Evolutionary conservation across 768 basidiomycete species (phyloP), one percentile per base, ranked within the genome.

Genomic region (Multifurca ochricompacta): DNA sequence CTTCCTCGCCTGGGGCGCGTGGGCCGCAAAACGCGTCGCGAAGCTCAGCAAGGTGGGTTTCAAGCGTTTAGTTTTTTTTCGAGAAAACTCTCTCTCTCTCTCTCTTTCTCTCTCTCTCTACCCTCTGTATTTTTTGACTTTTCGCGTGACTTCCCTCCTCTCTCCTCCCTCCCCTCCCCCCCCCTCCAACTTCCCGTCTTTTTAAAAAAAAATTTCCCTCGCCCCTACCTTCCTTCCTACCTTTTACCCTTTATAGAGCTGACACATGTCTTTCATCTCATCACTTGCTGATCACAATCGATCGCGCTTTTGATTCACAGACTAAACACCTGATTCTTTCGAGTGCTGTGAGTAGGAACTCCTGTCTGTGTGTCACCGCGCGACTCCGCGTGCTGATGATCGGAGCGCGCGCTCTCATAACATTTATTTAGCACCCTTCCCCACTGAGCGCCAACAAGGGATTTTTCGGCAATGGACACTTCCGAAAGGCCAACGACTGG

Each of bases 1-100:
- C 44, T 93, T 97, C 67, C 77, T 97, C 63, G 89, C 89, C 6
- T 96, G 93, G 92, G 93, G 94, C 8, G 76, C 80, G 7, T 86
- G 83, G 75, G 94, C 94, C 19, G 80, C 77, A 53, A 91, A 93
- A 71, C 77, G 90, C 63, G 86, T 90, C 51, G 78, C 80, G 51
- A 84, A 83, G 65, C 71, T 94, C 32, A 79, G 81, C 69, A 80
- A 81, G 74, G 91, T 88, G 45, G 34, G 75, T 69, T 34, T 25
- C 23, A 18, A 10, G 50, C 59, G 48, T 48, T 21, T 32, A 25
- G 13, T 7, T 14, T 23, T 32, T 9, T 10, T 25, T 32, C 3
- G 27, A 13, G 16, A 3, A 47, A 30, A 21, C 41, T 21, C 45
- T 21, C 4, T 18, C 16, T 13, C 37, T 43, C 28, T 18, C 54